phyloP scores from a whole-genome alignment of 305 asterid species.

The Petunia hybrid region DNA sequence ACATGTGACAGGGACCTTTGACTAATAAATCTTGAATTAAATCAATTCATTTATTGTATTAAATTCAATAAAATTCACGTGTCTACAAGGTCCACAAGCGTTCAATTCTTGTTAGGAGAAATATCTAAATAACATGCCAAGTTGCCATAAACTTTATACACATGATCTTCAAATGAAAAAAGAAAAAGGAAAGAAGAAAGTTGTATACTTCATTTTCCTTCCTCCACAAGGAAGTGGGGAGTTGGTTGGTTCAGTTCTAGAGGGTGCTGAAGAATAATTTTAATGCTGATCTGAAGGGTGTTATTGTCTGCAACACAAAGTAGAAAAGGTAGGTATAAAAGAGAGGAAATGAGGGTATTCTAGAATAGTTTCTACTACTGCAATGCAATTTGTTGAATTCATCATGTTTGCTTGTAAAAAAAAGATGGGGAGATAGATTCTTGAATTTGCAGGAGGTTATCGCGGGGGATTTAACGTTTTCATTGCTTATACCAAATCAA shows the following conservation, averaged over 20 bases:
- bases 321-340: background rate
- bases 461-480: background rate
- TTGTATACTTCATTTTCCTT: too few relatives aligned
- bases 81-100: background rate
- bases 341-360: background rate
- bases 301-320: too few relatives aligned
- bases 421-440: background rate
- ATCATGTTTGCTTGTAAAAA: background rate
- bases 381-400: background rate
- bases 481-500: too few relatives aligned
- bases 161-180: background rate
- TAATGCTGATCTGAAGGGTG: too few relatives aligned
- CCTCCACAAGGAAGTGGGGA: too few relatives aligned
- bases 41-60: too few relatives aligned
- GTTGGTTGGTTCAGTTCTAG: too few relatives aligned
- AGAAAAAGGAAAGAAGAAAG: too few relatives aligned
- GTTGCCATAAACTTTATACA: background rate
- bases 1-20: too few relatives aligned
- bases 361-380: background rate
- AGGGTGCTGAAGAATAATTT: too few relatives aligned
- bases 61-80: background rate
- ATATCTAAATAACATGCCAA: background rate
- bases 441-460: background rate
- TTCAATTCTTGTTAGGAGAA: background rate
- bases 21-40: too few relatives aligned